These are phyloP conservation scores for Amphirosellinia nigrospora DNA, from an alignment of 495 filamentous ascomycete species.

Conservation along the genomic window DNA sequence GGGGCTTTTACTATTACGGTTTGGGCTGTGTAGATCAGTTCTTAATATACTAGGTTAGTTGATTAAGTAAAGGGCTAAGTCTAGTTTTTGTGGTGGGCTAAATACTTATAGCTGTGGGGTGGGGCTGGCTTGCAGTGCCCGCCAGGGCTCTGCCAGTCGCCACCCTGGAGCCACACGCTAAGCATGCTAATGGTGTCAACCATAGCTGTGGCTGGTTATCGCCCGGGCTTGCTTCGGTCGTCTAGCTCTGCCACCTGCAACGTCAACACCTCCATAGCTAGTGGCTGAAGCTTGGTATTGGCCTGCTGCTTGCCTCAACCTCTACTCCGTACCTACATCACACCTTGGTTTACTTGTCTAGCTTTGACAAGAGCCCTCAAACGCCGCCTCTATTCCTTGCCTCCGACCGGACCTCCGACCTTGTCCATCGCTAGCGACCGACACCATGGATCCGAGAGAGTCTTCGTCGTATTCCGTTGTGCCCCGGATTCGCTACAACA, in stretches of 20 bases:
- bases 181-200: too few relatives aligned
- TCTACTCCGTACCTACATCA: slow-evolving; percentile 7
- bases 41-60: too few relatives aligned
- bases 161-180: too few relatives aligned
- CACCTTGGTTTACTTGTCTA: slow-evolving; percentile 11
- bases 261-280: slow-evolving; percentile 6
- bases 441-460: slow-evolving; percentile 82
- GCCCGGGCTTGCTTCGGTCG: not conserved
- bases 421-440: slow-evolving; percentile 25
- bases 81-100: too few relatives aligned
- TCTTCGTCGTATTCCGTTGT: slow-evolving; percentile 71
- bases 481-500: slow-evolving; percentile 95
- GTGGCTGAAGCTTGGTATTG: slow-evolving; percentile 26
- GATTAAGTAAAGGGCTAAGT: too few relatives aligned
- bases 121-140: too few relatives aligned
- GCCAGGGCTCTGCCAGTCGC: too few relatives aligned
- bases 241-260: slow-evolving; percentile 16
- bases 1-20: too few relatives aligned
- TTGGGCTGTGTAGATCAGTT: too few relatives aligned
- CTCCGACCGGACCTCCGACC: slow-evolving; percentile 12
- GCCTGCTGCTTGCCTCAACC: slow-evolving; percentile 20
- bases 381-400: not conserved
- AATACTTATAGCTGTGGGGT: too few relatives aligned
- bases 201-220: slow-evolving; percentile 23
- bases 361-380: slow-evolving; percentile 10